phyloP scores from a whole-genome alignment of 2,329 filamentous ascomycete species.

The Blumeria hordei region DNA sequence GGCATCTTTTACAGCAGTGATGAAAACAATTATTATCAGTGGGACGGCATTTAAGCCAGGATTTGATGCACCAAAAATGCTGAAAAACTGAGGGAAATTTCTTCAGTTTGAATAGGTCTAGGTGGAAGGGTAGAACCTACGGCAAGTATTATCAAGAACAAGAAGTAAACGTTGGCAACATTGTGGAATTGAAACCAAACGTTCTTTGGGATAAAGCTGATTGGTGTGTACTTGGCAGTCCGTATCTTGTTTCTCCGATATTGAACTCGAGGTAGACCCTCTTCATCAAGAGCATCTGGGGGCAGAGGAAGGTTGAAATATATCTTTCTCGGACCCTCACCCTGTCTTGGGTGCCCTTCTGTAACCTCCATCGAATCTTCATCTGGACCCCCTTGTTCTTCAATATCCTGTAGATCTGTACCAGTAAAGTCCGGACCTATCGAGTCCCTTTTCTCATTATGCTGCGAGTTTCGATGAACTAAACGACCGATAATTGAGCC shows the following conservation, averaged over 20 bases:
- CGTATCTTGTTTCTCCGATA: constrained; percentile 91
- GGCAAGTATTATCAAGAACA: constrained; percentile 82
- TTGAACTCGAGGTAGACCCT: constrained; percentile 43
- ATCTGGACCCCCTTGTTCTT: constrained; percentile 7
- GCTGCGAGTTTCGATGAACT: constrained; percentile 30
- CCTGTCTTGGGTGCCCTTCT: constrained; percentile 8
- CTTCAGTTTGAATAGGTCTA: not conserved
- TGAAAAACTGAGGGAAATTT: constrained; percentile 46
- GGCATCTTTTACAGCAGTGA: constrained; percentile 83
- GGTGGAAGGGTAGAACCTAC: constrained; percentile 31
- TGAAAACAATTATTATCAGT: constrained; percentile 69
- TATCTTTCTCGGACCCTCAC: constrained; percentile 27
- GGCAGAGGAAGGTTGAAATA: constrained; percentile 79
- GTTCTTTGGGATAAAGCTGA: constrained; percentile 93
- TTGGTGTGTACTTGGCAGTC: constrained; percentile 87
- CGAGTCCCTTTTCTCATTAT: constrained; percentile 36
- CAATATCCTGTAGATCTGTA: constrained; percentile 14
- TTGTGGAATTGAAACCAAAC: constrained; percentile 97
- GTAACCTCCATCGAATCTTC: constrained; percentile 17
- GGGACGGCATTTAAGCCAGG: constrained; percentile 77
- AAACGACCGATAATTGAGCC: constrained; percentile 57
- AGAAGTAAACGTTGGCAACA: constrained; percentile 93
- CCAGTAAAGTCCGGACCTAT: constrained; percentile 15
- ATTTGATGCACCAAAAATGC: constrained; percentile 81
- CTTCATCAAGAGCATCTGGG: constrained; percentile 48